Evolutionary conservation across 1,139 yeast genomes (phyloP).

Genomic region (Torulaspora pretoriensis): DNA sequence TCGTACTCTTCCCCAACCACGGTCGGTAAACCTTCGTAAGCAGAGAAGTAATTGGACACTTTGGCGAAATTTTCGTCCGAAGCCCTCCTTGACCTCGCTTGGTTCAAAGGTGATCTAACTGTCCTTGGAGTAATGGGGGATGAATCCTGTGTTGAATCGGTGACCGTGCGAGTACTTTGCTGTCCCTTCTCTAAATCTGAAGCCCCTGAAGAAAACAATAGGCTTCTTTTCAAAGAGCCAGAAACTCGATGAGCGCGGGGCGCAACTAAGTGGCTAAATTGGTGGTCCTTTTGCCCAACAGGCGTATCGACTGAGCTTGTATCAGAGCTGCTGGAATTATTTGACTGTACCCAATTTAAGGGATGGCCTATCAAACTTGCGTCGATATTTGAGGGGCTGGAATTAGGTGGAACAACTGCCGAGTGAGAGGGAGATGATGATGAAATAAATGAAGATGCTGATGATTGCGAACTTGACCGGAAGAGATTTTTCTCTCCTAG

Average conservation of each 20-base stretch:
- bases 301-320: constrained; percentile 10
- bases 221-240: constrained; percentile 5
- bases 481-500: constrained; percentile 19
- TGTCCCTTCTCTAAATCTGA: constrained; percentile 16
- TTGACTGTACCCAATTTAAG: constrained; percentile 11
- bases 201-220: constrained; percentile 13
- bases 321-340: constrained; percentile 14
- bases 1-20: constrained; percentile 19
- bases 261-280: constrained; percentile 16
- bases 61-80: constrained; percentile 24
- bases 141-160: constrained; percentile 4
- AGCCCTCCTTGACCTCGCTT: constrained; percentile 22
- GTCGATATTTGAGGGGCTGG: constrained; percentile 10
- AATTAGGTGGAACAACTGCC: constrained; percentile 7
- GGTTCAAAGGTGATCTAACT: constrained; percentile 23
- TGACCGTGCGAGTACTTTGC: constrained; percentile 7
- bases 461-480: constrained; percentile 10
- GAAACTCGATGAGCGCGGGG: constrained; percentile 18
- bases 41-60: constrained; percentile 7
- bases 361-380: constrained; percentile 5
- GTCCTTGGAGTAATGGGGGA: constrained; percentile 10
- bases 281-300: constrained; percentile 10
- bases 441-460: constrained; percentile 9
- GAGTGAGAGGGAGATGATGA: constrained; percentile 6
- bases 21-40: constrained; percentile 3